phyloP scores from a whole-genome alignment of 768 basidiomycete species.

The Imleria badia region DNA sequence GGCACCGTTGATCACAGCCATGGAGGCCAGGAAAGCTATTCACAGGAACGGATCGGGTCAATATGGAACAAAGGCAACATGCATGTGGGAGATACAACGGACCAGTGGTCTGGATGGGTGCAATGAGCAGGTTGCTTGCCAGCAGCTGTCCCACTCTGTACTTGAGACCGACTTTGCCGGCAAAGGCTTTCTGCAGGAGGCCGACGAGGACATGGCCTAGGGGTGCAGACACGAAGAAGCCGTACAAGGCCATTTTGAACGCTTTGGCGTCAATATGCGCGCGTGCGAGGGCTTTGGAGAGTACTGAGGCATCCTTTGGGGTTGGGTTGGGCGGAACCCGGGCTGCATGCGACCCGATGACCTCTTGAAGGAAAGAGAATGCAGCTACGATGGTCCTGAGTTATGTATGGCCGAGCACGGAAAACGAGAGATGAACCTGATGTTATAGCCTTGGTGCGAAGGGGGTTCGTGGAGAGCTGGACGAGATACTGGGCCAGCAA shows the following conservation, averaged over 20 bases:
- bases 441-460: slow-evolving; percentile 80
- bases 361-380: slow-evolving; percentile 74
- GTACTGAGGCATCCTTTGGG: slow-evolving; percentile 52
- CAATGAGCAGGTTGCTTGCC: slow-evolving; percentile 71
- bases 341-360: slow-evolving; percentile 72
- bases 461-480: slow-evolving; percentile 64
- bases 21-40: slow-evolving; percentile 69
- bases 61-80: not conserved
- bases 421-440: slow-evolving; percentile 44
- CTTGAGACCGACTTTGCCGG: slow-evolving; percentile 62
- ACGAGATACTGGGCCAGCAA: slow-evolving; percentile 69
- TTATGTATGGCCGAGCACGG: not conserved
- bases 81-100: slow-evolving; percentile 20
- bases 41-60: not conserved
- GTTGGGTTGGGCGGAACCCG: slow-evolving; percentile 52
- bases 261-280: slow-evolving; percentile 68
- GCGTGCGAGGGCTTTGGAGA: slow-evolving; percentile 52
- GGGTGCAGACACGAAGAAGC: slow-evolving; percentile 82
- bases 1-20: slow-evolving; percentile 85
- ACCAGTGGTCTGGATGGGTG: slow-evolving; percentile 75
- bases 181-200: slow-evolving; percentile 70
- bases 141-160: slow-evolving; percentile 72
- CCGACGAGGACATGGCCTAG: slow-evolving; percentile 74
- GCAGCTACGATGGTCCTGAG: slow-evolving; percentile 34
- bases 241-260: slow-evolving; percentile 82